These are phyloP conservation scores for Rhizophagus clarus DNA, from an alignment of 192 early-diverging fungal genomes.

Conservation along the genomic window DNA sequence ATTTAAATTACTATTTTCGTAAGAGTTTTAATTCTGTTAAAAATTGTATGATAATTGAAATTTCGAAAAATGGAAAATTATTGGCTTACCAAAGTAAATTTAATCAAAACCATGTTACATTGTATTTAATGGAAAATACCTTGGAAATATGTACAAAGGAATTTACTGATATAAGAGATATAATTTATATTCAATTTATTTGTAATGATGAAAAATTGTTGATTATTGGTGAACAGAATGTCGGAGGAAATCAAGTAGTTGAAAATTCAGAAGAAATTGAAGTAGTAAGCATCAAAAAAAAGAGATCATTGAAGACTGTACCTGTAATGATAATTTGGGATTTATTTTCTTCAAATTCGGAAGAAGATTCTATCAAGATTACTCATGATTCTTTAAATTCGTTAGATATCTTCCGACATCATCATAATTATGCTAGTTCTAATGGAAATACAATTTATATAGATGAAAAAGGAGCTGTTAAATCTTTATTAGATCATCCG, in stretches of 20 bases:
- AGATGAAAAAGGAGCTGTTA: not conserved
- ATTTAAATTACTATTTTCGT: not conserved
- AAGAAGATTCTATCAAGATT: not conserved
- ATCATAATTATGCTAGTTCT: not conserved
- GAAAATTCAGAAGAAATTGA: too few species aligned
- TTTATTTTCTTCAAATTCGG: not conserved
- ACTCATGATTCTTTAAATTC: not conserved
- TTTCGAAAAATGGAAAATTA: constrained; percentile 2
- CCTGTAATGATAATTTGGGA: constrained; percentile 1
- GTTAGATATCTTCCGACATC: not conserved
- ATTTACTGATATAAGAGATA: not conserved
- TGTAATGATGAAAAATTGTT: constrained; percentile 16
- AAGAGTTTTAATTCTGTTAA: not conserved
- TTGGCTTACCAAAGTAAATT: not conserved
- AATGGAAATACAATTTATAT: not conserved
- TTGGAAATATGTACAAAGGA: not conserved
- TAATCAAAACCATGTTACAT: not conserved
- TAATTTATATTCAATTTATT: constrained; percentile 12
- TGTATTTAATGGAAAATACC: constrained; percentile 20
- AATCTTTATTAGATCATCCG: constrained; percentile 3
- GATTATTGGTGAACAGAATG: not conserved
- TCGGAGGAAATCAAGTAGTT: too few species aligned
- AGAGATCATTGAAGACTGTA: not conserved
- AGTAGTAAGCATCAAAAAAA: too few species aligned
- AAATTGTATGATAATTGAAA: not conserved